Base-by-base conservation (phyloP, 2,329 filamentous ascomycete species). In the Sarocladiaceae sp. region DNA sequence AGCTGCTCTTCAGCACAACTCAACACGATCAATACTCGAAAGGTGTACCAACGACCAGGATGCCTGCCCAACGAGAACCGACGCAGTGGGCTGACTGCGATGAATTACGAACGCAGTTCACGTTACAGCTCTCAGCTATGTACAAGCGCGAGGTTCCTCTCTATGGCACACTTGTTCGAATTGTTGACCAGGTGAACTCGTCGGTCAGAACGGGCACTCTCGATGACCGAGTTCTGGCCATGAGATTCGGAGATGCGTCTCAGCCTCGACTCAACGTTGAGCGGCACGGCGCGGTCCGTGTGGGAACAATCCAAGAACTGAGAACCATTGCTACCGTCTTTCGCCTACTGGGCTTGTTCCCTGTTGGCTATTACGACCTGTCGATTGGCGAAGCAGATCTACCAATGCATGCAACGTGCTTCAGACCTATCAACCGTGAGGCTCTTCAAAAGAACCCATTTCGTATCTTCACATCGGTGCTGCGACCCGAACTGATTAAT, bases 361-460 rank as follows among this genome's bases (percentile, higher is more conserved):
- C 73, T 0, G 70, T 76, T 1, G 72, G 70, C 1, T 75, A 76
- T 51, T 76, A 76, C 47, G 71, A 77, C 44, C 59, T 76, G 0
- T 65, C 63, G 1, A 51, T 64, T 0, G 9, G 26, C 7, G 26
- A 29, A 13, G 71, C 66, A 3, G 65, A 65, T 0, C 58, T 77
- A 12, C 73, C 73, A 0, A 65, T 76, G 55, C 71, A 76, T 45
- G 71, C 71, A 1, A 76, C 73, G 0, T 69, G 66, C 7, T 77
- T 77, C 47, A 65, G 73, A 2, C 70, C 72, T 1, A 57, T 53
- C 0, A 57, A 51, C 4, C 43, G 47, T 1, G 50, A 55, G 2
- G 59, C 66, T 0, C 56, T 75, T 3, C 46, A 53, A 1, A 50
- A 48, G 9, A 67, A 73, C 37, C 70, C 70, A 0, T 75, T 76